Percentiles rank a stretch among this genome's conserved stretches.
Conservation (phyloP, 176 grass and related monocot genomes). For the Paspalum vaginatum region DNA sequence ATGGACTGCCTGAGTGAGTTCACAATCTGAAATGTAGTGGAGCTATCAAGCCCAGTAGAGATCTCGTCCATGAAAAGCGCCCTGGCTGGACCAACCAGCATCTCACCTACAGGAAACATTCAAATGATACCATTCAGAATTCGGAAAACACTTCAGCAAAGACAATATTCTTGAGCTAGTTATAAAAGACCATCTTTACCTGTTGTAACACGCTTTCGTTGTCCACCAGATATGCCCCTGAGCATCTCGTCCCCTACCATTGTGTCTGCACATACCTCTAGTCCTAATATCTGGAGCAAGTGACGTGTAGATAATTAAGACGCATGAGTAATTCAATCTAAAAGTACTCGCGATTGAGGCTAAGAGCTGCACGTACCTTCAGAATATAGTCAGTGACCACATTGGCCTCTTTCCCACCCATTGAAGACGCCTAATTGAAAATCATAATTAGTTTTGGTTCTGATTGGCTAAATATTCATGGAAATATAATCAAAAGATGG, state of each 20-base stretch:
- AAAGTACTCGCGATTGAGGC: not conserved
- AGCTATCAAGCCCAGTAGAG: conserved; percentile 96
- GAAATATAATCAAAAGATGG: not conserved
- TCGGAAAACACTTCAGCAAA: not conserved
- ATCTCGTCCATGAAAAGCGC: conserved; percentile 99
- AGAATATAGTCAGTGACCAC: conserved; percentile 83
- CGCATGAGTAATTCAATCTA: not conserved
- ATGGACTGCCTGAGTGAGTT: conserved; percentile 84
- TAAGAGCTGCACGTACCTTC: conserved; percentile 58
- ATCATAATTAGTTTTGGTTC: not conserved
- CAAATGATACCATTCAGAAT: conserved; percentile 1
- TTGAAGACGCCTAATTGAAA: conserved; percentile 60
- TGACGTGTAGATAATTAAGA: conserved; percentile 16
- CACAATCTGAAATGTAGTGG: conserved; percentile 94
- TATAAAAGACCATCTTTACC: conserved; percentile 43
- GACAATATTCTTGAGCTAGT: not conserved
- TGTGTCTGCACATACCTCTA: conserved; percentile 86
- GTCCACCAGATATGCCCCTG: conserved; percentile 90
- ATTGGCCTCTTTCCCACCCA: conserved; percentile 64
- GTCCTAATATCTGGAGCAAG: conserved; percentile 73
- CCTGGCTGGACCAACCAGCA: conserved; percentile 83
- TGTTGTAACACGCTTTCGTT: conserved; percentile 88
- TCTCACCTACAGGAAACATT: conserved; percentile 66
- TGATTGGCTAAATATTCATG: not conserved
- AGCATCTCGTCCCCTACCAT: conserved; percentile 92